phyloP scores from a whole-genome alignment of 352 stramenopile genomes.

The Globisporangium polare region DNA sequence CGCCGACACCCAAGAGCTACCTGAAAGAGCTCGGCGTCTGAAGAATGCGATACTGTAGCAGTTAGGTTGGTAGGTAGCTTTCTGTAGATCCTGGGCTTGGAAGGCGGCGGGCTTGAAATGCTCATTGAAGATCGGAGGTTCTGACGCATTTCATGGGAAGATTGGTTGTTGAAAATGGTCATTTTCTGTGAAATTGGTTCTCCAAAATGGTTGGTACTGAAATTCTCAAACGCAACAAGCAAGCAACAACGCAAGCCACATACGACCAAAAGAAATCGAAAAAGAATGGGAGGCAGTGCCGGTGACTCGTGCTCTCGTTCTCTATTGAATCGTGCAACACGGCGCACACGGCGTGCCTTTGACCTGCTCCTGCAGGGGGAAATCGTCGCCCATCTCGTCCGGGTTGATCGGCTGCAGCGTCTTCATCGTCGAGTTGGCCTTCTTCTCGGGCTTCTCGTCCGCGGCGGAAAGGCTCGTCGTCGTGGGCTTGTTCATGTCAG shows the following conservation, averaged over 20 bases:
- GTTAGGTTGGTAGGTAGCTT: no score
- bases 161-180: background rate
- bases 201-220: background rate
- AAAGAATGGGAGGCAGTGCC: constrained; percentile 1
- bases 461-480: constrained; percentile 11
- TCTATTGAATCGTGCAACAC: constrained; percentile 75
- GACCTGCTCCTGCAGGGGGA: constrained; percentile 16
- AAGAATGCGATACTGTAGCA: no score
- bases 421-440: constrained; percentile 8
- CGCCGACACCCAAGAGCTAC: constrained; percentile 59
- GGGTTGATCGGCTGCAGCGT: constrained; percentile 12
- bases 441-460: constrained; percentile 7
- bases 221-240: background rate
- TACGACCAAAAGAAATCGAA: background rate
- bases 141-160: background rate
- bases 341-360: constrained; percentile 43
- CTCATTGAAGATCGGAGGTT: background rate
- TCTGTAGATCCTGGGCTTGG: no score
- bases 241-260: background rate
- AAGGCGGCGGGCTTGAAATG: background rate
- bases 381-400: constrained; percentile 15
- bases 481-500: constrained; percentile 23
- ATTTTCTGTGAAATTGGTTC: background rate
- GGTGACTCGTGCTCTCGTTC: constrained; percentile 13
- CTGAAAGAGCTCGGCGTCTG: constrained; percentile 67